Evolutionary conservation across 1,139 yeast species (phyloP).

Genomic region (Kodamaea derodonti): DNA sequence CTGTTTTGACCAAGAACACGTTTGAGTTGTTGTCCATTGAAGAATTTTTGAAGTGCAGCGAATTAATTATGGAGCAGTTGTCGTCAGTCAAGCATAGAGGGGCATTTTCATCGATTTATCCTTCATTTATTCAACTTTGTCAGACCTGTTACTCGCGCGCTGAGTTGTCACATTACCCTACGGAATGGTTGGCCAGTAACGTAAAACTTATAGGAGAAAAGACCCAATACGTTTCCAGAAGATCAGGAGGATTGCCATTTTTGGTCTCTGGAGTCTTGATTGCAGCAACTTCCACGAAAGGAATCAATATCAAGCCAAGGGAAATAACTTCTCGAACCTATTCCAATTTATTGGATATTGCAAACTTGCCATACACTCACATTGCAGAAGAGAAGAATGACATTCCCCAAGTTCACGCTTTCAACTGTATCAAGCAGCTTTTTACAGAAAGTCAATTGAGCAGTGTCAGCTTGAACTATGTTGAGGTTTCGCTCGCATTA

Average conservation of each 20-base stretch:
- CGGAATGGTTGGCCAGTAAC: slow-evolving; percentile 53
- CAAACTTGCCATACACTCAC: slow-evolving; percentile 44
- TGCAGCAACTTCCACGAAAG: slow-evolving; percentile 30
- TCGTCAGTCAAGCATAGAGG: slow-evolving; percentile 82
- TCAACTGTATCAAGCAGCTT: slow-evolving; percentile 74
- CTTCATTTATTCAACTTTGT: slow-evolving; percentile 68
- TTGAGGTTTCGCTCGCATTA: slow-evolving; percentile 56
- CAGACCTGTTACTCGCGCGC: slow-evolving; percentile 37
- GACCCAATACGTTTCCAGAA: slow-evolving; percentile 70
- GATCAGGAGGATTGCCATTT: slow-evolving; percentile 90
- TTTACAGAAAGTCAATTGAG: slow-evolving; percentile 67
- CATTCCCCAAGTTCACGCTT: slow-evolving; percentile 90
- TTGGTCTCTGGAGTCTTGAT: slow-evolving; percentile 69
- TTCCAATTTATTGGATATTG: slow-evolving; percentile 47
- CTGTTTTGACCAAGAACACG: slow-evolving; percentile 24
- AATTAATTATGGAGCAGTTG: slow-evolving; percentile 59
- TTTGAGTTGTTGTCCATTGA: slow-evolving; percentile 1
- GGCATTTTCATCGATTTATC: slow-evolving; percentile 83
- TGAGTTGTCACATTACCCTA: slow-evolving; percentile 33
- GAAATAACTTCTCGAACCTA: slow-evolving; percentile 35
- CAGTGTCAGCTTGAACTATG: slow-evolving; percentile 44
- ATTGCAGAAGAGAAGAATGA: slow-evolving; percentile 56
- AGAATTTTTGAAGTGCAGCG: slow-evolving; percentile 19
- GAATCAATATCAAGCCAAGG: slow-evolving; percentile 6
- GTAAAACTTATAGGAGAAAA: slow-evolving; percentile 50